These are phyloP conservation scores for Solanum dulcamara DNA, from an alignment of 257 asterid genomes.

Conservation along the genomic window DNA sequence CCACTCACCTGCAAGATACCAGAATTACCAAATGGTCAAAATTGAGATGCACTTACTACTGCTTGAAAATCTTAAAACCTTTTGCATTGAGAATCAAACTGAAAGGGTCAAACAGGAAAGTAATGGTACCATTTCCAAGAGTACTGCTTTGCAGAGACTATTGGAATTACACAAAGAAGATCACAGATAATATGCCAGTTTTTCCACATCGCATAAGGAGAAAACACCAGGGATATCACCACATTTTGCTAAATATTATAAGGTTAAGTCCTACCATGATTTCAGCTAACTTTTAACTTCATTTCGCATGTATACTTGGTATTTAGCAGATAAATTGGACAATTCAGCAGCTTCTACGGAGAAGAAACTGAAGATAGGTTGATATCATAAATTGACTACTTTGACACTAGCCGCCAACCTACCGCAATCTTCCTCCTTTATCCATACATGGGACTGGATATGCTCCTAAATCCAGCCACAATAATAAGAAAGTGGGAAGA, in stretches of 20 bases:
- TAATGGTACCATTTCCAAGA: neutral
- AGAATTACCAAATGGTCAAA: neutral
- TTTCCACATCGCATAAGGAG: neutral
- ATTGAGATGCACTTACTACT: neutral
- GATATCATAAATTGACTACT: neutral
- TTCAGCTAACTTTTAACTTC: neutral
- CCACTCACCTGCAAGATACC: conserved; percentile 13
- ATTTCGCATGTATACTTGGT: neutral
- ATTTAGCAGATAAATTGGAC: neutral
- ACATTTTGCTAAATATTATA: neutral
- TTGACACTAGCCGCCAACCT: neutral
- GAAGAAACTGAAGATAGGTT: neutral
- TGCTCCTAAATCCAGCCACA: neutral
- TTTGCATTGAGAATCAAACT: neutral
- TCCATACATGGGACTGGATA: neutral
- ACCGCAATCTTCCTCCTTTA: neutral
- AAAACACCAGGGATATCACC: neutral
- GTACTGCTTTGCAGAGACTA: neutral
- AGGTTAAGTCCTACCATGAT: neutral
- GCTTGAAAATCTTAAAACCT: neutral
- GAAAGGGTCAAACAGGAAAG: neutral
- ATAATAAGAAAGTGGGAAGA: neutral
- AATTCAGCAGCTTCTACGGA: neutral
- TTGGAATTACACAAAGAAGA: neutral
- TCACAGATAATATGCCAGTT: neutral